Evolutionary conservation across 768 basidiomycete species (phyloP).

Genomic region (Leucocoprinus birnbaumii): DNA sequence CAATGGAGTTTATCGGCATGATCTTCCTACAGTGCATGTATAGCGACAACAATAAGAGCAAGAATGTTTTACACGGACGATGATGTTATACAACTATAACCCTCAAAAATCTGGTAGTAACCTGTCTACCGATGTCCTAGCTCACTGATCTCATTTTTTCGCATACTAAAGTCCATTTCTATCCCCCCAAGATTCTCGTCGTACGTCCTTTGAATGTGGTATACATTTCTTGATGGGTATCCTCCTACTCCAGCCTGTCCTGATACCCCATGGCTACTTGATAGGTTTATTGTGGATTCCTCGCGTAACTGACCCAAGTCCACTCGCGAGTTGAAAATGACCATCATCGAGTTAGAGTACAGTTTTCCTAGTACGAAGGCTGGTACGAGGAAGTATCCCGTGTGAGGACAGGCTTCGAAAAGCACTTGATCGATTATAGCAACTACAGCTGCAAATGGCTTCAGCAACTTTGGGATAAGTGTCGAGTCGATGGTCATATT

Average conservation of each 20-base stretch:
- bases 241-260: not conserved
- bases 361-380: constrained; percentile 13
- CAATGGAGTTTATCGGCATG: too few relatives aligned
- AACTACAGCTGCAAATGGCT: constrained; percentile 3
- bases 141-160: not conserved
- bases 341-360: constrained; percentile 17
- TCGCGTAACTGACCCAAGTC: not conserved
- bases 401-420: constrained; percentile 8
- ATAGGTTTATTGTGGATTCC: not conserved
- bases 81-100: too few relatives aligned
- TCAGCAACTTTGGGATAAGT: not conserved
- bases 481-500: not conserved
- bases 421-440: constrained; percentile 8
- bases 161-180: not conserved
- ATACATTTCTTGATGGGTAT: not conserved
- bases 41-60: too few relatives aligned
- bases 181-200: not conserved
- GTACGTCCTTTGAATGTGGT: not conserved
- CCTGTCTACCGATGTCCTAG: not conserved
- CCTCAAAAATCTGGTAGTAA: too few relatives aligned
- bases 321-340: constrained; percentile 10
- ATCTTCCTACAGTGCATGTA: too few relatives aligned
- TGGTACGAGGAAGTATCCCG: constrained; percentile 9
- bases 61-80: too few relatives aligned
- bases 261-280: too few relatives aligned